phyloP scores from a whole-genome alignment of 2,329 filamentous ascomycete genomes.

The Volutella citrinella region DNA sequence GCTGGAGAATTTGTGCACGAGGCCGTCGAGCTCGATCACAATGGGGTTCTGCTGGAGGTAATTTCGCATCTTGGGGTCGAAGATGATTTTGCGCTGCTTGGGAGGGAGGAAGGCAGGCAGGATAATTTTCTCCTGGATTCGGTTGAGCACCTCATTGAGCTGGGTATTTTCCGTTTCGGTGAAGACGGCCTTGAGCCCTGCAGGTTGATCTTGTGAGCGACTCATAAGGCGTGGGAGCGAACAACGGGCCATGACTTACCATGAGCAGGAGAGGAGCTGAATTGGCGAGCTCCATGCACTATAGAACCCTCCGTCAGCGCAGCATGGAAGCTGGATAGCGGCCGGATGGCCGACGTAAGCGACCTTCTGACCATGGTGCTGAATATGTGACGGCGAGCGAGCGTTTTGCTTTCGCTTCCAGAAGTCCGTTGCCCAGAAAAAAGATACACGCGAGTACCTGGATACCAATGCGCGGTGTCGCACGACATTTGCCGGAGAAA shows the following conservation, averaged over 20 bases:
- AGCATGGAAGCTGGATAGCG: conserved; percentile 15
- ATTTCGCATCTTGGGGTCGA: conserved; percentile 42
- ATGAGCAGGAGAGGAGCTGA: conserved; percentile 28
- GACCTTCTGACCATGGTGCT: conserved; percentile 19
- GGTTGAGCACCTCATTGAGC: conserved; percentile 50
- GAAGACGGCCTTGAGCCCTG: conserved; percentile 43
- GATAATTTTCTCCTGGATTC: conserved; percentile 57
- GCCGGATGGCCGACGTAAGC: conserved; percentile 24
- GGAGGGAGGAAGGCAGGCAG: conserved; percentile 57
- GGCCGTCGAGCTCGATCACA: conserved; percentile 55
- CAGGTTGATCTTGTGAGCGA: conserved; percentile 10
- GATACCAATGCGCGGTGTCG: too few species aligned
- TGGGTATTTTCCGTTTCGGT: conserved; percentile 48
- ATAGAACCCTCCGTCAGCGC: conserved; percentile 7
- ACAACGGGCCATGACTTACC: conserved; percentile 20
- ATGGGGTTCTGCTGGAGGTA: conserved; percentile 54
- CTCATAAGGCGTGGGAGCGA: conserved; percentile 2
- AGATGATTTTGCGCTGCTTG: conserved; percentile 52
- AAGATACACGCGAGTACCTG: too few species aligned
- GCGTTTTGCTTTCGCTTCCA: too few species aligned
- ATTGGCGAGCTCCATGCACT: conserved; percentile 16
- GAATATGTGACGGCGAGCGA: conserved; percentile 1
- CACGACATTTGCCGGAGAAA: too few species aligned
- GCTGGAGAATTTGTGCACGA: conserved; percentile 50
- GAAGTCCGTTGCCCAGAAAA: too few species aligned